Evolutionary conservation across 306 rosid species (phyloP).

Genomic region (Elaeagnus macrophylla): DNA sequence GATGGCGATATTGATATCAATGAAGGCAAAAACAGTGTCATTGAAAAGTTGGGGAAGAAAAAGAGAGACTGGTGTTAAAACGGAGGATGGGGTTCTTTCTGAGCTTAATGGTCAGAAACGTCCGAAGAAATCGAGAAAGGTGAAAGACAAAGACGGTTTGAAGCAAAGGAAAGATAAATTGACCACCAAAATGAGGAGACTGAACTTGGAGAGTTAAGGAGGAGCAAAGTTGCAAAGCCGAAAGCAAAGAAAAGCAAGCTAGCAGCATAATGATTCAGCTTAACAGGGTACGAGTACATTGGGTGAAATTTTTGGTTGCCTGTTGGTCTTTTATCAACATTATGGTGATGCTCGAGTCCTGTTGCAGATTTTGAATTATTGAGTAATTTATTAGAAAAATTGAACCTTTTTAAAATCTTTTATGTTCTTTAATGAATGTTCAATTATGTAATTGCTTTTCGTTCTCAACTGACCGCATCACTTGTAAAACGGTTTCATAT

Average conservation of each 20-base stretch:
- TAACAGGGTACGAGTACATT: not conserved
- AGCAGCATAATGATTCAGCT: conserved; percentile 12
- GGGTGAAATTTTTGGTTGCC: too few relatives aligned
- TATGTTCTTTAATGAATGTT: too few relatives aligned
- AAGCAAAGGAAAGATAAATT: conserved; percentile 19
- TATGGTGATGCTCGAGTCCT: too few relatives aligned
- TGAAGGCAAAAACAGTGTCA: conserved; percentile 12
- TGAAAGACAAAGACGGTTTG: conserved; percentile 13
- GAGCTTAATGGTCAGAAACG: conserved; percentile 25
- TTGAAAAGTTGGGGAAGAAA: conserved; percentile 19
- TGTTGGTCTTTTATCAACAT: too few relatives aligned
- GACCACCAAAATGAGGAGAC: conserved; percentile 23
- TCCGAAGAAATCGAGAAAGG: conserved; percentile 21
- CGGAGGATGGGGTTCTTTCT: conserved; percentile 10
- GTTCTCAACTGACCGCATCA: too few relatives aligned
- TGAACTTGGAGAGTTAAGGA: conserved; percentile 27
- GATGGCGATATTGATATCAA: conserved; percentile 15
- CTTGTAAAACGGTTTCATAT: too few relatives aligned
- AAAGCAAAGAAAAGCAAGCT: conserved; percentile 32
- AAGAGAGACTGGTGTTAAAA: conserved; percentile 39
- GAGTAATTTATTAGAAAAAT: too few relatives aligned
- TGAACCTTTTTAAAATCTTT: too few relatives aligned
- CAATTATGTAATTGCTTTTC: too few relatives aligned
- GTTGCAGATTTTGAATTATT: too few relatives aligned
- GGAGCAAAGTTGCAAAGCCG: not conserved